Conservation (phyloP, 495 filamentous ascomycete genomes). For the Penicillium paradoxum region DNA sequence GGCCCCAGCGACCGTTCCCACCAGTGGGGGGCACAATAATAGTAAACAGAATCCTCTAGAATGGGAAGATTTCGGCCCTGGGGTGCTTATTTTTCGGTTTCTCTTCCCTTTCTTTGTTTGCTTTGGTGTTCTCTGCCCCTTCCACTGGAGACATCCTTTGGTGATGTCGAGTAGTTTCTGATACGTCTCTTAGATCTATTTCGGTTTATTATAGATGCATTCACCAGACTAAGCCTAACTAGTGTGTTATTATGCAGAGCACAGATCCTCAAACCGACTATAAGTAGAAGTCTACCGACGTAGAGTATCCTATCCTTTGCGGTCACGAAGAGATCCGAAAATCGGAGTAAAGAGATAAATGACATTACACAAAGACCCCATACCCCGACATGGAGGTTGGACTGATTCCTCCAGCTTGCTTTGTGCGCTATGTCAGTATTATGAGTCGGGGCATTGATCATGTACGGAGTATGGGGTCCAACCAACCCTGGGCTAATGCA, state of each 20-base stretch:
- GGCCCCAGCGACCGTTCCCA: slow-evolving; percentile 35
- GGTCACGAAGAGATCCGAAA: not conserved
- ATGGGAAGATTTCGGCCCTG: not conserved
- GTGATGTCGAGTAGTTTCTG: not conserved
- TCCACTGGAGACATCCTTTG: not conserved
- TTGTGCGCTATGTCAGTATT: not conserved
- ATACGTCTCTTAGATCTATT: not conserved
- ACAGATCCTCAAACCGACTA: not conserved
- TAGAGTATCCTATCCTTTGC: not conserved
- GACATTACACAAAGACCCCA: not conserved
- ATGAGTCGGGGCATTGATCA: not conserved
- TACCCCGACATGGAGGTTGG: not conserved
- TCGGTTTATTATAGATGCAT: not conserved
- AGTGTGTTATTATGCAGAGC: not conserved
- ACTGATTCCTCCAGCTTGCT: not conserved
- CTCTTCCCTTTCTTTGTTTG: not conserved
- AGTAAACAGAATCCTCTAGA: slow-evolving; percentile 4
- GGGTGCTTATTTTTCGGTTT: not conserved
- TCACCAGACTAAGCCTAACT: not conserved
- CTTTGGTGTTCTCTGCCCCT: not conserved
- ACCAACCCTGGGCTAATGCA: too few relatives aligned
- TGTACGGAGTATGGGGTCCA: not conserved
- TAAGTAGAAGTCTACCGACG: not conserved
- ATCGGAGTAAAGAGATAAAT: not conserved
- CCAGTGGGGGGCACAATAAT: not conserved